Evolutionary conservation across 2,329 filamentous ascomycete species (phyloP).

Genomic region (Stagonosporopsis tanaceti): DNA sequence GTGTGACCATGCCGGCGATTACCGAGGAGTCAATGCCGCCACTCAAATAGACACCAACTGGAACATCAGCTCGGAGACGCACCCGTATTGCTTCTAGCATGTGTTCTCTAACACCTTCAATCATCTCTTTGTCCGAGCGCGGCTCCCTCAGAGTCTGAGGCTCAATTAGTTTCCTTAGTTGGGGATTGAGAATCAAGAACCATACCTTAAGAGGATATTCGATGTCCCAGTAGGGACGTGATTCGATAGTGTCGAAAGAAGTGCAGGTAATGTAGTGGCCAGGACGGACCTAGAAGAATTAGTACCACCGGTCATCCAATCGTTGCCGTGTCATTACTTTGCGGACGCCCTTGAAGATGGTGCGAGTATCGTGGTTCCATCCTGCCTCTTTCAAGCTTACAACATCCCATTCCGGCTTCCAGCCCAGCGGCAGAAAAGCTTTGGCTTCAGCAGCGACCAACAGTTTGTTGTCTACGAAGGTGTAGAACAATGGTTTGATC

Average conservation of each 20-base stretch:
- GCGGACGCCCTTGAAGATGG: slow-evolving; percentile 59
- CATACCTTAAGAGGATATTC: slow-evolving; percentile 58
- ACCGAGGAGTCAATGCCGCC: slow-evolving; percentile 67
- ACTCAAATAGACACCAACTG: slow-evolving; percentile 64
- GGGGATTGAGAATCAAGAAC: not conserved
- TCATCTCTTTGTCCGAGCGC: slow-evolving; percentile 59
- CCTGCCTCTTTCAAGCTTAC: slow-evolving; percentile 52
- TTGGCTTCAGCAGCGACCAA: slow-evolving; percentile 63
- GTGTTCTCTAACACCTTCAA: slow-evolving; percentile 58
- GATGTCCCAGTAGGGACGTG: slow-evolving; percentile 61
- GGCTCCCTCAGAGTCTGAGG: slow-evolving; percentile 50
- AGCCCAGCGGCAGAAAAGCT: slow-evolving; percentile 59
- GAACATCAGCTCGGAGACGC: slow-evolving; percentile 64
- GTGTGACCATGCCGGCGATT: slow-evolving; percentile 63
- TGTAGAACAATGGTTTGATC: slow-evolving; percentile 65
- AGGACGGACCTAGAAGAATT: slow-evolving; percentile 44
- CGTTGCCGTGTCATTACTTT: slow-evolving; percentile 33
- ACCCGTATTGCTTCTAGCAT: slow-evolving; percentile 61
- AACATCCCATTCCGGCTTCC: slow-evolving; percentile 63
- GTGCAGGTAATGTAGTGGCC: slow-evolving; percentile 40
- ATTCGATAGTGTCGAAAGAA: slow-evolving; percentile 48
- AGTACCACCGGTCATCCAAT: slow-evolving; percentile 11
- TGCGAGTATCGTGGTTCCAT: slow-evolving; percentile 56
- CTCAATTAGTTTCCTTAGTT: not conserved
- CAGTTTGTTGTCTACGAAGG: slow-evolving; percentile 50